Base-by-base conservation (phyloP, 2,329 filamentous ascomycete genomes). In the Tolypocladium pustulatum region DNA sequence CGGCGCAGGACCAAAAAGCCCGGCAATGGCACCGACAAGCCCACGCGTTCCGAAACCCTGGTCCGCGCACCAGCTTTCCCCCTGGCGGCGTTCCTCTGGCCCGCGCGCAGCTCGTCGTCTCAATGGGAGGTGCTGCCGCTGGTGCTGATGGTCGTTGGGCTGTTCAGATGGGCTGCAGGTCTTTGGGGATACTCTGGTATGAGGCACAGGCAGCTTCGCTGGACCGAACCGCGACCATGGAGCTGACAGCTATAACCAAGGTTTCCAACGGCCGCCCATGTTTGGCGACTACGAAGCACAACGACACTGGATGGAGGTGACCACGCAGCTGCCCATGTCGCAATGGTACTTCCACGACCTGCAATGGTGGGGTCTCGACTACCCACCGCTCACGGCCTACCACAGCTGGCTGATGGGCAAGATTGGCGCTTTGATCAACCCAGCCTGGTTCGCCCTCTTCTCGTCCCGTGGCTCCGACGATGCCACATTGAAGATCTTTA, bases 311-410 rank as follows among this genome's bases (percentile, higher is more conserved):
- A 96, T 99, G 92, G 94, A 99, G 70, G 80, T 99, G 64, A 97
- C 94, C 2, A 89, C 85, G 10, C 85, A 96, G 60, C 79, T 99
- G 2, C 94, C 94, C 17, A 81, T 95, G 41, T 94, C 91, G 13
- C 89, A 94, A 72, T 99, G 95, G 94, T 99, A 99, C 73, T 96
- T 96, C 69, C 91, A 99, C 72, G 92, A 99, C 71, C 78, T 97
- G 52, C 81, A 93, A 68, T 99, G 93, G 87, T 99, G 94, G 94
- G 95, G 95, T 0, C 81, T 99, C 64, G 94, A 99, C 75, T 99
- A 99, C 72, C 94, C 94, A 59, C 94, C 94, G 57, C 82, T 99
- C 75, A 99, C 94, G 57, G 95, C 94, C 56, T 99, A 99, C 75
- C 94, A 99, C 74, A 97, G 92, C 77, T 97, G 92, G 93, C 69